Evolutionary conservation across 2,329 filamentous ascomycete genomes (phyloP), one percentile per base, ranked within the genome.

Genomic region (Aspergillus tanneri): DNA sequence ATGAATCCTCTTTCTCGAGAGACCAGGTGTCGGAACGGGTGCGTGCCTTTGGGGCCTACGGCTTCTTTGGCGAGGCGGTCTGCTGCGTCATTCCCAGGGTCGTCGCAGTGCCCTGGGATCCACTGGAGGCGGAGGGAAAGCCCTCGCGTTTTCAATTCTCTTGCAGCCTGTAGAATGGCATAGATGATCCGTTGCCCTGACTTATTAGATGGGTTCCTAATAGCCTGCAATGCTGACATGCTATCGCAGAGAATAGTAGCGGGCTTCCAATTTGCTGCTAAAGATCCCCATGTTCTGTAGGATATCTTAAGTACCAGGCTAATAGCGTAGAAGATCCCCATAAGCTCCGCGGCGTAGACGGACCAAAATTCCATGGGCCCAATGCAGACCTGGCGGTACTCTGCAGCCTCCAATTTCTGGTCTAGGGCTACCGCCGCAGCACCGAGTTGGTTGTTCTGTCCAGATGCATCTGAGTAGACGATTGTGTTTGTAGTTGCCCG

Each of bases 381-480:
- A 4, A 41, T 41, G 14, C 38, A 18, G n/a, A 28, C 8, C 23
- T 24, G 8, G 7, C 16, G 14, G 16, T 14, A 18, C 24, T 11
- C 23, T 4, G 19, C 28, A 18, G 19, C 19, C 3, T 30, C 16
- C 38, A 18, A 3, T 5, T 41, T 11, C 11, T 28, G 5, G 23
- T 18, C 38, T 11, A 41, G n/a, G 1, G 24, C 10, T 7, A 41
- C 23, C 12, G 38, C 24, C 8, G 54, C 53, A 3, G 53, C 54
- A 2, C 55, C 55, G 5, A 60, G 49, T n/a, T 54, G 42, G 12
- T 53, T 41, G 11, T 60, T 6, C 4, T 49, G 50, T 38, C 55
- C 49, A 2, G 53, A 58, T 38, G 49, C 52, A 35, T 59, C 56
- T n/a, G 48, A 56, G 36, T 53, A 58, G 22, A 61, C 42, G 2